Evolutionary conservation across 768 basidiomycete genomes (phyloP).

Genomic region (Collybia mongolica): DNA sequence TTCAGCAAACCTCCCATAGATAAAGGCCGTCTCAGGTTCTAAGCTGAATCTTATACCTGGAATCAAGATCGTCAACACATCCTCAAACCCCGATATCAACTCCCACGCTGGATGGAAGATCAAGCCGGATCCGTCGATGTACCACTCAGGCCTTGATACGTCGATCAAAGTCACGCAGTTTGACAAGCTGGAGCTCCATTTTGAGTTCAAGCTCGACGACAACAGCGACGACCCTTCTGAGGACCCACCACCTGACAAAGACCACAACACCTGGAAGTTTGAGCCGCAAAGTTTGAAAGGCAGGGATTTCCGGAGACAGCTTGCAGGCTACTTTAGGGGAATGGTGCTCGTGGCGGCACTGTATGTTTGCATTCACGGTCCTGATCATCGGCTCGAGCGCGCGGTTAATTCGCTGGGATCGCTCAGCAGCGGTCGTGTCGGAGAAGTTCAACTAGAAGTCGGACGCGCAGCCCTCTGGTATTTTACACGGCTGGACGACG

Average conservation of each 20-base stretch:
- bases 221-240: constrained; percentile 10
- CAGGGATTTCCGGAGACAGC: constrained; percentile 18
- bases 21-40: not conserved
- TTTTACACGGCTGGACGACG: constrained; percentile 14
- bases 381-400: constrained; percentile 13
- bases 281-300: not conserved
- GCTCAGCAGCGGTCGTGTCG: constrained; percentile 28
- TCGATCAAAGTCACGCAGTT: not conserved
- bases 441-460: constrained; percentile 20
- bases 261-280: not conserved
- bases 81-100: not conserved
- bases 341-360: constrained; percentile 21
- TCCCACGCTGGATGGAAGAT: not conserved
- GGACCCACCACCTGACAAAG: not conserved
- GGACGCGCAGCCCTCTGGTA: constrained; percentile 19
- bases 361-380: constrained; percentile 11
- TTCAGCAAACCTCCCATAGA: not conserved
- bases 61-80: not conserved
- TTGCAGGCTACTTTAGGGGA: constrained; percentile 18
- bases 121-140: not conserved
- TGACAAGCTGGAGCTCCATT: constrained; percentile 1
- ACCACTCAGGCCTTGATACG: not conserved
- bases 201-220: constrained; percentile 14
- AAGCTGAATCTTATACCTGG: constrained; percentile 1
- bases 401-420: constrained; percentile 30